Evolutionary conservation across 1,139 yeast species (phyloP).

Genomic region (Blastobotrys aristatus): DNA sequence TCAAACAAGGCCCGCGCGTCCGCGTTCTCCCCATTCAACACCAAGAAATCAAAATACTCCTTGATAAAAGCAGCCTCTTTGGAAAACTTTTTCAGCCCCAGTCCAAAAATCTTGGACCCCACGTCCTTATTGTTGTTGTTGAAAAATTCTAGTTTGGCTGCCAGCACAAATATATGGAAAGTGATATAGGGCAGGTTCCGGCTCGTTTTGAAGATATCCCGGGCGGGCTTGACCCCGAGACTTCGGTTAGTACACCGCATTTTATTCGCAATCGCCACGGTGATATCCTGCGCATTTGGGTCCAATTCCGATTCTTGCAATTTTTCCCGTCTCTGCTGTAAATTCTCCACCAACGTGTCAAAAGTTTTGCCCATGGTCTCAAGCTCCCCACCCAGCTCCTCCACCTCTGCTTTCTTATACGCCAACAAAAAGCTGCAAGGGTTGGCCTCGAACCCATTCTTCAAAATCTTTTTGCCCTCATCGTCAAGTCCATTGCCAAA

Average conservation of each 20-base stretch:
- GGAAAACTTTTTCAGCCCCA: slow-evolving; percentile 63
- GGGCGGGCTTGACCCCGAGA: slow-evolving; percentile 39
- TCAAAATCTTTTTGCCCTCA: slow-evolving; percentile 41
- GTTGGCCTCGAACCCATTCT: slow-evolving; percentile 56
- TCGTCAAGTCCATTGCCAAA: slow-evolving; percentile 22
- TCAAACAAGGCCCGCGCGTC: slow-evolving; percentile 83
- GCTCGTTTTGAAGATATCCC: slow-evolving; percentile 56
- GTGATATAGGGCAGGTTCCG: slow-evolving; percentile 64
- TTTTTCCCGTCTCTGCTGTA: slow-evolving; percentile 30
- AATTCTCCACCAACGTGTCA: slow-evolving; percentile 43
- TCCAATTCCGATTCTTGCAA: slow-evolving; percentile 16
- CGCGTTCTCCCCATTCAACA: slow-evolving; percentile 68
- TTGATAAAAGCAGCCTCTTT: slow-evolving; percentile 54
- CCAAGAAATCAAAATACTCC: slow-evolving; percentile 68
- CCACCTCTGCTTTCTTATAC: slow-evolving; percentile 63
- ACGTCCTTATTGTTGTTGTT: slow-evolving; percentile 55
- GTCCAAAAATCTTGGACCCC: slow-evolving; percentile 72
- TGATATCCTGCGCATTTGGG: slow-evolving; percentile 27
- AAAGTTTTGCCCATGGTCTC: slow-evolving; percentile 51
- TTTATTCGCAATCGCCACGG: slow-evolving; percentile 33
- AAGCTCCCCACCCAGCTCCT: slow-evolving; percentile 54
- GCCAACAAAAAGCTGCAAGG: slow-evolving; percentile 67
- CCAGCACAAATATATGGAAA: slow-evolving; percentile 72
- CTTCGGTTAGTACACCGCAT: slow-evolving; percentile 38
- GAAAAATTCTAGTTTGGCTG: slow-evolving; percentile 77